Evolutionary conservation across 176 grass and related monocot genomes (phyloP).

Genomic region (Triticum monococcum): DNA sequence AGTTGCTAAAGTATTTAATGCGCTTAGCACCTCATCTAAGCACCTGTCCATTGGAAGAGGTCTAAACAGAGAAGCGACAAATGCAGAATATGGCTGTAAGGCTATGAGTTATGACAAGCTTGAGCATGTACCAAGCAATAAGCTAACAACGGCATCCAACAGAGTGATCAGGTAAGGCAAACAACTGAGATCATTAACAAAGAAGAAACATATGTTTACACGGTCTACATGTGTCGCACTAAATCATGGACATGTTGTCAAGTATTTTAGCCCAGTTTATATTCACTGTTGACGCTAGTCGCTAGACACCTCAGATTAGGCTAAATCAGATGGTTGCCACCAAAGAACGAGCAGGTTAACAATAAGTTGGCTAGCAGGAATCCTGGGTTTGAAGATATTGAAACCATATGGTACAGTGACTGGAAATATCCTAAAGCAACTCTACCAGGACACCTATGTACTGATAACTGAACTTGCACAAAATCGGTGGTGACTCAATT

Average conservation of each 20-base stretch:
- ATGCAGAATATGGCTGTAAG: background rate
- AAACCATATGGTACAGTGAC: background rate
- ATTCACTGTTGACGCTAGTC: background rate
- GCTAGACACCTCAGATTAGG: background rate
- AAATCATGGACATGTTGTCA: background rate
- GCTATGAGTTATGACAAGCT: background rate
- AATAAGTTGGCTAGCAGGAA: background rate
- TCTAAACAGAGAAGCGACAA: background rate
- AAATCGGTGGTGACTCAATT: background rate
- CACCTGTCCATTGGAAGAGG: no score
- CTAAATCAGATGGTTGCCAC: background rate
- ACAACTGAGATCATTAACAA: background rate
- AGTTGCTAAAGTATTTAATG: no score
- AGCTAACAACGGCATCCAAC: background rate
- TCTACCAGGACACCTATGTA: background rate
- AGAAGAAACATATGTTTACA: background rate
- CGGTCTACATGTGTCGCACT: background rate
- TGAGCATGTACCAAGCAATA: background rate
- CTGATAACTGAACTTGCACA: background rate
- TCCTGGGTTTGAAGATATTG: background rate
- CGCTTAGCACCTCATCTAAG: no score
- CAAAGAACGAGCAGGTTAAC: background rate
- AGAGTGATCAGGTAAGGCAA: background rate
- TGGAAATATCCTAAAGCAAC: background rate
- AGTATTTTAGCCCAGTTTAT: background rate